A percentile compares a stretch with the other conserved stretches of the same genome.
Evolutionary conservation across 2,329 filamentous ascomycete species (phyloP).

Genomic region (Trichothecium sympodiale): DNA sequence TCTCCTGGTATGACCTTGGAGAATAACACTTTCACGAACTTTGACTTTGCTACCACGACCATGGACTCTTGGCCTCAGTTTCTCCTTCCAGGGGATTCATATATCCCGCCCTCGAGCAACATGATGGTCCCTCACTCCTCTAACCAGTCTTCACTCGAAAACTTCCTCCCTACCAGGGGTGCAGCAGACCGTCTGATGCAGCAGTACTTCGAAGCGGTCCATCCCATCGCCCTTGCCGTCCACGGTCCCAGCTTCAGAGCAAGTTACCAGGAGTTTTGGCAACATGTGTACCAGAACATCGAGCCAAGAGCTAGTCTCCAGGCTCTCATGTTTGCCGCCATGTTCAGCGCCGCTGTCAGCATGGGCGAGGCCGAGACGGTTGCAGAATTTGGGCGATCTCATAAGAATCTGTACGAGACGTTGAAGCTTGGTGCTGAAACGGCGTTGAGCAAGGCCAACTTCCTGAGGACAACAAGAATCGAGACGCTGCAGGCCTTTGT

Average conservation of each 20-base stretch:
- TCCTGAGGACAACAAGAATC: constrained; percentile 55
- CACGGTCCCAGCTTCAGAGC: constrained; percentile 57
- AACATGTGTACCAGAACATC: constrained; percentile 42
- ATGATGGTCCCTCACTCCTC: constrained; percentile 51
- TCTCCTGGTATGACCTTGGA: too few relatives aligned
- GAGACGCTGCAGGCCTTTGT: constrained; percentile 68
- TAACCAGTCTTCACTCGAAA: constrained; percentile 38
- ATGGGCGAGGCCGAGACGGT: constrained; percentile 43
- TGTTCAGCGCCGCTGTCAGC: constrained; percentile 60
- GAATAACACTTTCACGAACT: too few relatives aligned
- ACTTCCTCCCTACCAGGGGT: constrained; percentile 47
- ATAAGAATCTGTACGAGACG: constrained; percentile 46
- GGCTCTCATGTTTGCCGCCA: constrained; percentile 56
- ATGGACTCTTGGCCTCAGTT: constrained; percentile 30
- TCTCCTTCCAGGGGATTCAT: constrained; percentile 52
- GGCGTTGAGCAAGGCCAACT: constrained; percentile 57
- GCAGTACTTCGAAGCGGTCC: constrained; percentile 58
- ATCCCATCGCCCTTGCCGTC: constrained; percentile 56
- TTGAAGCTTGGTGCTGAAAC: constrained; percentile 57
- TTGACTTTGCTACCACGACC: too few relatives aligned
- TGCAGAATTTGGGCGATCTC: constrained; percentile 41
- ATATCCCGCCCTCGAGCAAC: constrained; percentile 55
- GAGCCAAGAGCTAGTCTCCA: constrained; percentile 56
- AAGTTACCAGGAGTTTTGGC: constrained; percentile 56
- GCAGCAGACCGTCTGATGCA: constrained; percentile 51